These are phyloP conservation scores for Floccularia luteovirens DNA, from an alignment of 768 basidiomycete species.

Conservation along the genomic window DNA sequence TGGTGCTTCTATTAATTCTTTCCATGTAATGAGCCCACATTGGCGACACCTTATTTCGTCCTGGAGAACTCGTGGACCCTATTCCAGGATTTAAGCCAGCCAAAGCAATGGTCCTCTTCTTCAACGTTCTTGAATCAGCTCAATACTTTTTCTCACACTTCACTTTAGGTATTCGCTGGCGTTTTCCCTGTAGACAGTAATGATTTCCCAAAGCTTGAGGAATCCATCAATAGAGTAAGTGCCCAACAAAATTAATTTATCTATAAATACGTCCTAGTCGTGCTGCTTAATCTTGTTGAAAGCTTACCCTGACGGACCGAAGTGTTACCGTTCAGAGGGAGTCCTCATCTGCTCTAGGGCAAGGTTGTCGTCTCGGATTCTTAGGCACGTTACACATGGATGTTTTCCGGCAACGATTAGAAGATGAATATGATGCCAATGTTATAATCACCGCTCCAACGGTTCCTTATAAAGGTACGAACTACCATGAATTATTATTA, in stretches of 20 bases:
- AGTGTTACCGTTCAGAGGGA: conserved; percentile 89
- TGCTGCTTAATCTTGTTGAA: conserved; percentile 7
- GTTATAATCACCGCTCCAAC: conserved; percentile 95
- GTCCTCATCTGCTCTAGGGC: conserved; percentile 89
- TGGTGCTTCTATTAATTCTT: too few relatives aligned
- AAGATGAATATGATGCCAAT: conserved; percentile 94
- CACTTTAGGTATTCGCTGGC: conserved; percentile 79
- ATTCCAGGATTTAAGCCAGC: conserved; percentile 89
- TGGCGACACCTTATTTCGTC: conserved; percentile 85
- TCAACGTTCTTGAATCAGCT: not conserved
- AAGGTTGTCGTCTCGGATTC: conserved; percentile 93
- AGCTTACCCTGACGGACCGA: conserved; percentile 83
- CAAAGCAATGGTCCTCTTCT: conserved; percentile 75
- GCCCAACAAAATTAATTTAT: conserved; percentile 2
- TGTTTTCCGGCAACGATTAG: conserved; percentile 89
- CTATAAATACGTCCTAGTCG: conserved; percentile 1
- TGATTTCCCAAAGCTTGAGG: conserved; percentile 92
- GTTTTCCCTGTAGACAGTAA: conserved; percentile 88
- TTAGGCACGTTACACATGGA: conserved; percentile 96
- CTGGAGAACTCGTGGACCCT: conserved; percentile 67
- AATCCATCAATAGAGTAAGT: conserved; percentile 83
- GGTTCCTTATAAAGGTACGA: conserved; percentile 80
- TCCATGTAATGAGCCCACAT: conserved; percentile 68
- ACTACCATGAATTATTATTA: conserved; percentile 6
- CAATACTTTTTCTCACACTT: conserved; percentile 1